Conservation (phyloP, 2,329 filamentous ascomycete genomes). For the Penicillium sp. region DNA sequence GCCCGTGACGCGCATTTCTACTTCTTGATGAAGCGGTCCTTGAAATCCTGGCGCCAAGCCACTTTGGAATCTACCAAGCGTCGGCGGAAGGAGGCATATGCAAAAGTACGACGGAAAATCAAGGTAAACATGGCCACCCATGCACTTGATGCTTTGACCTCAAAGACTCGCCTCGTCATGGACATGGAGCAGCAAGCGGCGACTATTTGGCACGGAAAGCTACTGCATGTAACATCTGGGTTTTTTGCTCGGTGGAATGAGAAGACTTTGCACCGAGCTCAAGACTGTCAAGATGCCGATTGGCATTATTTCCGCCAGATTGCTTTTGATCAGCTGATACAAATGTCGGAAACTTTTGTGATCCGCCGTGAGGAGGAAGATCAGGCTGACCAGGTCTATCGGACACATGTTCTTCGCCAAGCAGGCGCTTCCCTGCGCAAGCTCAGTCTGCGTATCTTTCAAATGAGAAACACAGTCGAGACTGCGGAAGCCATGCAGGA, state of each 20-base stretch:
- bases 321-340: conserved; percentile 35
- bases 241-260: conserved; percentile 43
- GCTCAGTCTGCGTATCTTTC: conserved; percentile 55
- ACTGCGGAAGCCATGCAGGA: conserved; percentile 50
- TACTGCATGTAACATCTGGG: conserved; percentile 31
- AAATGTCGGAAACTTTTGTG: conserved; percentile 34
- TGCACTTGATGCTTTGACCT: conserved; percentile 38
- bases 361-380: conserved; percentile 34
- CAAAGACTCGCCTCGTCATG: conserved; percentile 27
- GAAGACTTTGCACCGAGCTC: conserved; percentile 31
- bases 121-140: conserved; percentile 51
- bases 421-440: conserved; percentile 49
- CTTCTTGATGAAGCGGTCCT: conserved; percentile 45
- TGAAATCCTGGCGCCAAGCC: conserved; percentile 50
- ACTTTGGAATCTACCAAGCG: conserved; percentile 48
- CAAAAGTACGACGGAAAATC: conserved; percentile 46
- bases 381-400: conserved; percentile 44
- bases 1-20: conserved; percentile 53
- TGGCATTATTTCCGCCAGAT: conserved; percentile 36
- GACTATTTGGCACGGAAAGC: conserved; percentile 31
- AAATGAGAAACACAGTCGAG: conserved; percentile 47
- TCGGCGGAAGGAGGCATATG: conserved; percentile 53
- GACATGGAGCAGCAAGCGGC: conserved; percentile 39
- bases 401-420: conserved; percentile 44
- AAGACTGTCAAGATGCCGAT: conserved; percentile 36